Evolutionary conservation across 2,329 filamentous ascomycete genomes (phyloP).

Genomic region (Pyrenophora teres): DNA sequence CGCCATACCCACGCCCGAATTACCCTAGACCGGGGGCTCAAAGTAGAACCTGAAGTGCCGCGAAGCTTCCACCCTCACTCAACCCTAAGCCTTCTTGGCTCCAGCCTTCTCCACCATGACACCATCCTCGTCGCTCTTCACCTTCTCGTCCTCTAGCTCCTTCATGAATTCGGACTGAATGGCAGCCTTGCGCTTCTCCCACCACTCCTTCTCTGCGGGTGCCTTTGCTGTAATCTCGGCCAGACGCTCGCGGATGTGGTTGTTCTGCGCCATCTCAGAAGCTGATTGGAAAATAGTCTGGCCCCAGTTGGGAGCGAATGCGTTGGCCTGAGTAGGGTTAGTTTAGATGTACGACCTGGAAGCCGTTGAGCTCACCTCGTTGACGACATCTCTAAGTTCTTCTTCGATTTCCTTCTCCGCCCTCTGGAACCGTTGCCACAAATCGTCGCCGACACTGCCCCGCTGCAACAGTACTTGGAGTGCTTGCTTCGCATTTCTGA

Average conservation of each 20-base stretch:
- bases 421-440: constrained; percentile 89
- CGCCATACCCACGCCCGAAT: constrained; percentile 1
- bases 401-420: constrained; percentile 98
- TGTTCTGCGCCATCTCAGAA: constrained; percentile 92
- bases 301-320: constrained; percentile 85
- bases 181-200: constrained; percentile 78
- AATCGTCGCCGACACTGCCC: constrained; percentile 91
- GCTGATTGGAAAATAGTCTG: constrained; percentile 95
- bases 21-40: not conserved
- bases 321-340: constrained; percentile 72
- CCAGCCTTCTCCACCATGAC: constrained; percentile 21
- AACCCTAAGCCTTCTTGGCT: not conserved
- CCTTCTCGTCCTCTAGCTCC: constrained; percentile 70
- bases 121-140: constrained; percentile 29
- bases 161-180: constrained; percentile 82
- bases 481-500: constrained; percentile 86
- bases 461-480: constrained; percentile 81
- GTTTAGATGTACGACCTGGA: not conserved
- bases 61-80: not conserved
- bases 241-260: constrained; percentile 72
- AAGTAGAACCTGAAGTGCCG: not conserved
- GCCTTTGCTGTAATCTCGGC: constrained; percentile 74
- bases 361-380: constrained; percentile 67
- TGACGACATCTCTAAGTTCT: constrained; percentile 90
- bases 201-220: constrained; percentile 82